Conservation (phyloP, 441 rosid genomes). For the Bruguiera hainesii region DNA sequence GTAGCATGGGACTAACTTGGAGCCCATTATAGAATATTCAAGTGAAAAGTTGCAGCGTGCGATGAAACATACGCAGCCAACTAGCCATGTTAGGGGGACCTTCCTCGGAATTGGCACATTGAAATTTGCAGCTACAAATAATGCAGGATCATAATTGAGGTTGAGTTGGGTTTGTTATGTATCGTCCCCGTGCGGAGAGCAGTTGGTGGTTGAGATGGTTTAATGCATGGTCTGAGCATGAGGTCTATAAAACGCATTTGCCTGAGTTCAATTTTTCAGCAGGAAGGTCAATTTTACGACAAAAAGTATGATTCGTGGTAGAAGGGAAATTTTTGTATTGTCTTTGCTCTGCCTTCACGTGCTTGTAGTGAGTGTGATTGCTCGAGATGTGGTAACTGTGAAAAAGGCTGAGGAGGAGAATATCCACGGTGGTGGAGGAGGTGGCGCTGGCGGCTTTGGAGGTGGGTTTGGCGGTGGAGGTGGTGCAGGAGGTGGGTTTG, state of each 20-base stretch:
- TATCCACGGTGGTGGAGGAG: slow-evolving; percentile 23
- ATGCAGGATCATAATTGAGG: neutral
- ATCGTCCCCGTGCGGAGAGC: slow-evolving; percentile 14
- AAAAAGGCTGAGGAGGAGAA: slow-evolving; percentile 32
- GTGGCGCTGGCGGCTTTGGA: neutral
- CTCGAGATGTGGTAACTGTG: slow-evolving; percentile 31
- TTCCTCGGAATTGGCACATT: neutral
- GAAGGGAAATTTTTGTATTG: slow-evolving; percentile 29
- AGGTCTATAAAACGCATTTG: slow-evolving; percentile 19
- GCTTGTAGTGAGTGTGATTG: slow-evolving; percentile 40
- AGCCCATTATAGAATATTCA: too few species aligned
- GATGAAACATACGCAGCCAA: neutral
- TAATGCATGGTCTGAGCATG: slow-evolving; percentile 20
- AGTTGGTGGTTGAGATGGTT: slow-evolving; percentile 49
- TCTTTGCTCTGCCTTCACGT: slow-evolving; percentile 51
- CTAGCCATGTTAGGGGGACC: neutral
- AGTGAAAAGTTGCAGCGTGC: too few species aligned
- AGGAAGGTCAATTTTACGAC: neutral
- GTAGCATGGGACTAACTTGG: too few species aligned
- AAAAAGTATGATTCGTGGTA: slow-evolving; percentile 36
- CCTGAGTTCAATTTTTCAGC: slow-evolving; percentile 13
- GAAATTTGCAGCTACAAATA: slow-evolving; percentile 3
- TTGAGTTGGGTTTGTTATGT: slow-evolving; percentile 5
- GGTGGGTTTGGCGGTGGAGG: neutral
- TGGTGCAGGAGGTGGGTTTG: slow-evolving; percentile 17